Base-by-base conservation (phyloP, 2,329 filamentous ascomycete species). In the Pseudodiploospora longispora region DNA sequence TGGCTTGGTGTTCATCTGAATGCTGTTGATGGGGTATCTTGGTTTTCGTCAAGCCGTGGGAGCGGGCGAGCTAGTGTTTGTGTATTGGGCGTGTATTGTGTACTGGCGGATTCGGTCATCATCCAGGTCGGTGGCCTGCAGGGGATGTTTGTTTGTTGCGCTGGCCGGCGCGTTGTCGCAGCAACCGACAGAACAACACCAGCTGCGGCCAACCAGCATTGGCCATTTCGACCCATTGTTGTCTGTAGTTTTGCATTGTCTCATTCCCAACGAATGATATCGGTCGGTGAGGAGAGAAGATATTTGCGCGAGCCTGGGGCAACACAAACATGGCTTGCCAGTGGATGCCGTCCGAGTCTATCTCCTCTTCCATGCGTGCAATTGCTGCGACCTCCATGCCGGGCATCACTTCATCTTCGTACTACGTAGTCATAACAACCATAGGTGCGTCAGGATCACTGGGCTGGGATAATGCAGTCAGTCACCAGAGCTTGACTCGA, bases 111-210 rank as follows among this genome's bases (percentile, higher is more conserved):
- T 36, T 33, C 37, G 45, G 41, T 47, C 45, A 38, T 47, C 41
- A 47, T 39, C 40, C 43, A 47, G 37, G 45, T 38, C 38, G 42
- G 29, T 30, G 34, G 30, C n/a, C 19, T 12, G 40, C 38, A 38
- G 44, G 45, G 44, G 36, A 28, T 44, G 31, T 38, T 47, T 44
- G 41, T 47, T 47, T 47, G 45, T 41, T 41, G 45, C 42, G 36
- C 41, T 40, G 6, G 34, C 27, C 8, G 42, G 29, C 29, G 6
- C 6, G 45, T 47, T 47, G 45, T 42, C 35, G 42, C 19, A 42
- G 45, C 45, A 47, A 47, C 45, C 12, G 28, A 27, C 29, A 10
- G 35, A 34, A 6, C 38, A 40, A 12, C 35, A 30, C 34, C 36
- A 19, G 19, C 19, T 19, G 19, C 19, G 19, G 19, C 19, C 19